Evolutionary conservation across 257 asterid species (phyloP), one percentile per base, ranked within the genome.

Genomic region (Datura wrightii): DNA sequence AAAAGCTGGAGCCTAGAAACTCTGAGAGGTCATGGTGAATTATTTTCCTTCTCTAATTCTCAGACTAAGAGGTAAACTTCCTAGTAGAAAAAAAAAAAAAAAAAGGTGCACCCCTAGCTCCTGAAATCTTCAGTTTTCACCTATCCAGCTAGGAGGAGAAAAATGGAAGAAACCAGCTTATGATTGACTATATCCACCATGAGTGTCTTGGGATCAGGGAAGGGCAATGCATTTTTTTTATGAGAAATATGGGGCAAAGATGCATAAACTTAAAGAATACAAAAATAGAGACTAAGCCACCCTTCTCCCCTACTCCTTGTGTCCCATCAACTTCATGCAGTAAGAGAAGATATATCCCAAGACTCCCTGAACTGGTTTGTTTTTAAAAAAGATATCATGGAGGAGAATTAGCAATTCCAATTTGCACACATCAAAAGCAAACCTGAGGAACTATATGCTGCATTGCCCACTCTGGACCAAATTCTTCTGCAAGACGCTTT

Each of bases 371-470:
- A 34, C 63, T 78, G 31, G 31, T 36, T 31, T 78, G 15, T 3
- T 34, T 24, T 14, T 13, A 1, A 34, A 78, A 34, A 7, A 8
- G 16, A 78, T 14, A 74, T 6, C 60, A 31, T 34, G 31, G 5
- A 52, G 36, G 74, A 46, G 63, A 79, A 24, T 5, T 52, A 31
- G 52, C 71, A 58, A 44, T 48, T 14, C 44, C 46, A 54, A 10
- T 46, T 10, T 8, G 41, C 81, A 46, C 48, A 70, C 59, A 13
- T 55, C 14, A 42, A 24, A 24, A 56, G 59, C 86, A 83, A 82
- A 91, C 95, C 95, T 92, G 95, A 15, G 95, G 95, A 87, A 92
- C 65, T 59, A 92, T 90, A 84, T 92, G 95, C 81, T 92, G 93
- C 92, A 89, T 89, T 70, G 92, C 92, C 94, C 94, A 91, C 65